Evolutionary conservation across 2,329 filamentous ascomycete species (phyloP), one percentile per base, ranked within the genome.

Genomic region (Macrophomina phaseolina): DNA sequence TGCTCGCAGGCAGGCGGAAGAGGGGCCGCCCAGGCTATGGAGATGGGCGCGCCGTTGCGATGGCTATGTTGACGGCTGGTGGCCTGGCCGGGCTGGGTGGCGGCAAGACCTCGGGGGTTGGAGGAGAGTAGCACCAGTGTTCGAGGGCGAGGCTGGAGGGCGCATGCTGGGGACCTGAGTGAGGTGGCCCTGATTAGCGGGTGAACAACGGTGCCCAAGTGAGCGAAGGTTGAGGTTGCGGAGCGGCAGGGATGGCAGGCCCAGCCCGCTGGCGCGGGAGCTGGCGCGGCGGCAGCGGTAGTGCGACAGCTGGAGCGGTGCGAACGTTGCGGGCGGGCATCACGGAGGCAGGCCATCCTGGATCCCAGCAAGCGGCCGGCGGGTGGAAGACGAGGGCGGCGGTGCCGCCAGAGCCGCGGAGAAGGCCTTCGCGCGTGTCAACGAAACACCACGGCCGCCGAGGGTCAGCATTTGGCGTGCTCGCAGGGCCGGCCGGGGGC

Each of bases 191-290:
- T 45, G 42, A 14, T 45, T 14, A 45, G 42, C 16, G 5, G 42
- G 42, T 36, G 51, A 34, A 14, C 18, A 32, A 55, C 32, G 52
- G 36, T 55, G n/a, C 32, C 11, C 42, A 14, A 14, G 42, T 45
- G 7, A 45, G 42, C 8, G 5, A 14, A 5, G 46, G 46, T 49
- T 34, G 32, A 55, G 32, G 52, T 18, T 62, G 58, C 14, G 58
- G 58, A 62, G 58, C 28, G 40, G 58, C 58, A 62, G 58, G 58
- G 58, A 62, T 62, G 42, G 3, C 11, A 32, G 45, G 56, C 58
- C 58, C 58, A 62, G 58, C 46, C 58, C 58, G 58, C 14, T 23
- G 58, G 58, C 58, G 58, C 58, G 58, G 58, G 58, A 62, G 58
- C 58, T 62, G 45, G 58, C 58, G 58, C 58, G 32, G 46, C 58